Conservation (phyloP, 176 grass and related monocot species). For the Bonia amplexicaulis region DNA sequence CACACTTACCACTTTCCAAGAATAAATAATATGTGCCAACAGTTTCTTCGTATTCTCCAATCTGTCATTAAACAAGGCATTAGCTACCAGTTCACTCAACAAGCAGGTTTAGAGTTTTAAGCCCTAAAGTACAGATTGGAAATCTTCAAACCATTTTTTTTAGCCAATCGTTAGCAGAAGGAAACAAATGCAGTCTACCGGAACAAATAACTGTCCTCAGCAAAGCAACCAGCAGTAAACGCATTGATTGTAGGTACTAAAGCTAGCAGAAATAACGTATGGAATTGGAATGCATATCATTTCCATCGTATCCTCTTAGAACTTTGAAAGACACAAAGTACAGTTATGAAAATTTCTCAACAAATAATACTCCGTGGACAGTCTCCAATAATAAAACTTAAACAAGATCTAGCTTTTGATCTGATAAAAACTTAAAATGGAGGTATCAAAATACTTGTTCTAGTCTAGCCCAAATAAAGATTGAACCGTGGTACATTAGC, state of each 20-base stretch:
- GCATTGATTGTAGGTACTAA: background rate
- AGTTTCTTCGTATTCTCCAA: constrained; percentile 86
- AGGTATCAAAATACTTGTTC: background rate
- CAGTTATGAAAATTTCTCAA: background rate
- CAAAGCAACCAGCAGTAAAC: background rate
- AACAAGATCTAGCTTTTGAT: background rate
- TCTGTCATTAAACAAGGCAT: constrained; percentile 41
- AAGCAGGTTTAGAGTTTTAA: background rate
- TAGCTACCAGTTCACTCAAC: background rate
- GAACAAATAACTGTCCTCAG: background rate
- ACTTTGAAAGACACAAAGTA: background rate
- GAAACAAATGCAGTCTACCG: background rate
- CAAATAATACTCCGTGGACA: background rate
- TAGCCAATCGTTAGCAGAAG: background rate
- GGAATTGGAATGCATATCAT: background rate
- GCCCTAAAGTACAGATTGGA: background rate
- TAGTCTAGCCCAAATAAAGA: background rate
- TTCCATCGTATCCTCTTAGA: background rate
- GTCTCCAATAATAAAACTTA: background rate
- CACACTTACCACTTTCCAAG: constrained; percentile 53
- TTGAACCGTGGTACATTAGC: background rate
- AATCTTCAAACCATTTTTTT: background rate
- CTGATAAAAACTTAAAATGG: background rate
- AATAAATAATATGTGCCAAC: constrained; percentile 79
- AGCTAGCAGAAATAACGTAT: background rate